Percentiles rank a stretch among this genome's conserved stretches.
These are phyloP conservation scores for Huntiella savannae DNA, from an alignment of 2,329 filamentous ascomycete species.

Conservation along the genomic window DNA sequence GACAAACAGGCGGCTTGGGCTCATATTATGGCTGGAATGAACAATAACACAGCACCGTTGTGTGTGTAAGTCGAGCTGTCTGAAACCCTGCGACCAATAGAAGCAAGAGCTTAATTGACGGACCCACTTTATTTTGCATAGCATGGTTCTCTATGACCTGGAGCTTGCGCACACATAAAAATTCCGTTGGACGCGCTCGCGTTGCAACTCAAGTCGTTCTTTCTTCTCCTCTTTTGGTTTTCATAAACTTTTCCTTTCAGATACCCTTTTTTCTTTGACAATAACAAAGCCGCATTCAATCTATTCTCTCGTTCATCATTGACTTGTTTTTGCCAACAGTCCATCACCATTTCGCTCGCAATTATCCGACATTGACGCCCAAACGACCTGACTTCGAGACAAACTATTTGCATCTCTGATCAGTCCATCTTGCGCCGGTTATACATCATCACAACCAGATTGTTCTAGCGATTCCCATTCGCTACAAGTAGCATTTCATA, in stretches of 20 bases:
- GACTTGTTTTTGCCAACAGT: not conserved
- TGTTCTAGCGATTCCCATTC: not conserved
- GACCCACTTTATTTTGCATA: conserved; percentile 8
- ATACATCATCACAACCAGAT: not conserved
- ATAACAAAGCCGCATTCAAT: not conserved
- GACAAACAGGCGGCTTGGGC: no score
- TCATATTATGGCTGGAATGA: no score
- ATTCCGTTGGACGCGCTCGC: conserved; percentile 9
- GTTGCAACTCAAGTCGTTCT: not conserved
- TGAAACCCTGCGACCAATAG: no score
- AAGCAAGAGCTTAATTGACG: not conserved
- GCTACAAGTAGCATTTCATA: not conserved
- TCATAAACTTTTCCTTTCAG: not conserved
- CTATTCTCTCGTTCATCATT: not conserved
- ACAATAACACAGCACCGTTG: no score
- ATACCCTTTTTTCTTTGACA: not conserved
- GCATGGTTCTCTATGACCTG: not conserved
- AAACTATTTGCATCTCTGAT: not conserved
- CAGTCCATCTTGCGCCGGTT: not conserved
- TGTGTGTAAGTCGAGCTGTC: no score
- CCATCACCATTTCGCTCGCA: not conserved
- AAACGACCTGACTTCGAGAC: not conserved
- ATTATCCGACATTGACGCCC: not conserved
- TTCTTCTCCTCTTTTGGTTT: not conserved
- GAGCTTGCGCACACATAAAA: conserved; percentile 9